Evolutionary conservation across 306 rosid species (phyloP), one percentile per base, ranked within the genome.

Genomic region (Cucurbita maxima): DNA sequence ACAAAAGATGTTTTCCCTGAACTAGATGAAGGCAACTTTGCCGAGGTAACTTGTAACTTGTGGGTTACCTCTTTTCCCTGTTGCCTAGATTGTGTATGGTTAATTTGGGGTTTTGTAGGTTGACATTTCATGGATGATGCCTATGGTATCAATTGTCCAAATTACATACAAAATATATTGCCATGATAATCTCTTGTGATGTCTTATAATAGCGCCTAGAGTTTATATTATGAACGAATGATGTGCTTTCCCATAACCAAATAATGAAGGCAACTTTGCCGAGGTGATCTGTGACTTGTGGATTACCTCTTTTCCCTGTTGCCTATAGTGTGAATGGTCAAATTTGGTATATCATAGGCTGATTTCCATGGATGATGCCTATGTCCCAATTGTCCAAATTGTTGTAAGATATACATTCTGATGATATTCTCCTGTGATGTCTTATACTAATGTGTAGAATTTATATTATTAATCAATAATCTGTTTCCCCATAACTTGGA

Each of bases 241-340:
- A 54, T 54, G 25, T 3, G 5, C n/a, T 54, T 54, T 8, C 30
- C 11, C 10, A 25, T 58, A 11, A 25, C 63, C 14, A 58, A 37
- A 48, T 58, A 3, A 4, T 8, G 6, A 51, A 36, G 87, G 87
- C 86, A 84, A 85, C 92, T 84, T 89, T 89, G 88, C 88, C 78
- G 83, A 83, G 86, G 88, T 66, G 48, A 73, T 71, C 5, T 6
- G 56, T 73, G 16, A 6, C 38, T 36, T 57, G 20, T 83, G 67
- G 85, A 75, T 84, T 75, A 48, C 87, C 87, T 80, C 87, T 76
- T 86, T 87, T 84, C 90, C 96, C 85, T 86, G 90, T 87, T 89
- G 88, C 89, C 87, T 60, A 86, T 13, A 87, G 20, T 71, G 22
- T 30, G 10, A 44, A 15, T 15, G 76, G 76, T 58, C 52, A 72